Conservation (phyloP, 768 basidiomycete species). For the Pisolithus tinctorius region DNA sequence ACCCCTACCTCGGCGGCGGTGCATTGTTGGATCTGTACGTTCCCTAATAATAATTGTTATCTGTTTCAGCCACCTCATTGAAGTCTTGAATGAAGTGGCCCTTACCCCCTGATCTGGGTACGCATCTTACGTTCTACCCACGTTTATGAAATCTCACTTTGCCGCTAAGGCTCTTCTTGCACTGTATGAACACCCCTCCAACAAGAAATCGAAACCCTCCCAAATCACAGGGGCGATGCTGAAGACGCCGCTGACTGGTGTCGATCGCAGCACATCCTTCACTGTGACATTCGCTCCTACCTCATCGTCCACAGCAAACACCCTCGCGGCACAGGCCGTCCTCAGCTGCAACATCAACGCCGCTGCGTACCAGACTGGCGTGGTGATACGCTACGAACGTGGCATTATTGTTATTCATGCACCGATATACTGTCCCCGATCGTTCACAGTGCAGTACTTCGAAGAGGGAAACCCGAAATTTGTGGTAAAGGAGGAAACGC, state of each 20-base stretch:
- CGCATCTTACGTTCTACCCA: conserved; percentile 9
- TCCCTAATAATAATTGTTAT: not conserved
- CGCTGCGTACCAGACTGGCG: conserved; percentile 41
- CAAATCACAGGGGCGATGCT: conserved; percentile 64
- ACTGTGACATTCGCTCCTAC: conserved; percentile 58
- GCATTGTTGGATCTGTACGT: conserved; percentile 78
- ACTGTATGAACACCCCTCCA: conserved; percentile 75
- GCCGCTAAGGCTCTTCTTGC: conserved; percentile 60
- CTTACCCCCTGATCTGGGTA: conserved; percentile 80
- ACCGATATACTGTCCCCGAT: conserved; percentile 62
- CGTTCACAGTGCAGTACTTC: conserved; percentile 59
- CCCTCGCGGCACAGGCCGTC: conserved; percentile 63
- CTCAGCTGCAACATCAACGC: conserved; percentile 63
- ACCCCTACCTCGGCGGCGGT: conserved; percentile 77
- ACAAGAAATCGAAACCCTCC: conserved; percentile 51
- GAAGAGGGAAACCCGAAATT: conserved; percentile 38
- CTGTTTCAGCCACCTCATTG: not conserved
- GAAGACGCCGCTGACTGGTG: conserved; percentile 70
- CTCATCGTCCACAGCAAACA: conserved; percentile 26
- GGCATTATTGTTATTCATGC: conserved; percentile 59
- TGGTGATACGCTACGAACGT: conserved; percentile 66
- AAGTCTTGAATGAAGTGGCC: conserved; percentile 44
- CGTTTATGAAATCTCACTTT: conserved; percentile 7
- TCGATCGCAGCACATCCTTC: conserved; percentile 74
- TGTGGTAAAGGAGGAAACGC: conserved; percentile 51